Evolutionary conservation across 106 monocot genomes (phyloP), one percentile per base, ranked within the genome.

Genomic region (Narthecium ossifragum): DNA sequence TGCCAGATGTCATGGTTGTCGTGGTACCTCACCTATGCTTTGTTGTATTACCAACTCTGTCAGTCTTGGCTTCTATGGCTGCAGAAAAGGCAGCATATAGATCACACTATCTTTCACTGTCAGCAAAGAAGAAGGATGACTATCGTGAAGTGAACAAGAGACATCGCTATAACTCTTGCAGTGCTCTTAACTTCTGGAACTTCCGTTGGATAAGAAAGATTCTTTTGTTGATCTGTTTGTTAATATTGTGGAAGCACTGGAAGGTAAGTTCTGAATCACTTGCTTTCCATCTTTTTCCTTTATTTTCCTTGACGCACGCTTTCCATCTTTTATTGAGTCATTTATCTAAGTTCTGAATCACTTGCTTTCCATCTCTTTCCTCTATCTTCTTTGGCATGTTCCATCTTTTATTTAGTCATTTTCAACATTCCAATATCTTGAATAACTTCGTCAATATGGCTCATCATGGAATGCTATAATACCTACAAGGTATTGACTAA

Each of bases 1-100:
- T 75, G 54, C 98, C 98, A 54, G 90, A 98, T 75, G 65, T 98
- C 30, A 91, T 98, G 81, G 98, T 98, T 9, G 62, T 98, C 54
- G 84, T 87, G 66, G 48, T 98, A 26, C 86, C 90, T 57, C 98
- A 98, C 60, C 76, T 98, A 22, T 78, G 61, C 54, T 84, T 86
- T 72, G 98, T 98, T 11, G 74, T 91, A 69, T 62, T 98, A 26
- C 86, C 90, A 28, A 58, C 91, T 20, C 59, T 88, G 57, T 59
- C 88, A 63, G 69, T 91, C 25, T 60, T 74, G 63, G 75, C 71
- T 64, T 80, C 79, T 36, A 69, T 98, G 66, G 73, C 61, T 49
- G 84, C 87, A 29, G 98, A 98, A 68, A 75, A 71, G 72, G 73
- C 59, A 54, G 61, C 76, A 60, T 78, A 62, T 58, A 61, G 72